Evolutionary conservation across 148 eudicot species (phyloP), one percentile per base, ranked within the genome.

Genomic region (Amaranthus palmeri): DNA sequence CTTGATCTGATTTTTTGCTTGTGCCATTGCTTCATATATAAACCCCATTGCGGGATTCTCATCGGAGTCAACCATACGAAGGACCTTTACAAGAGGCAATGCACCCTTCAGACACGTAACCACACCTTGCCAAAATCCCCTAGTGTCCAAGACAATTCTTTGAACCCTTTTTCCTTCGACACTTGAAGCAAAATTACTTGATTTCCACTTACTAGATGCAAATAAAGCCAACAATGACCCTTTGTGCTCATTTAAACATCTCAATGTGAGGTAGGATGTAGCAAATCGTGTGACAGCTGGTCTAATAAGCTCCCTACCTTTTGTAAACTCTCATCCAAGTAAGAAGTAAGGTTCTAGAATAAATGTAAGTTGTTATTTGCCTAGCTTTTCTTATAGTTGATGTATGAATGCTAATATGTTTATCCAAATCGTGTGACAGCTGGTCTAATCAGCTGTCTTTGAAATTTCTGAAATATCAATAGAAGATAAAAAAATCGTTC

Each of bases 391-490:
- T 2, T 17, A 71, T 71, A 3, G 43, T 71, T 4, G 4, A n/a
- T 46, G 12, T 8, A 57, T 68, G 59, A 12, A 54, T 54, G 12
- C 15, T 12, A 54, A 54, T 5, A 4, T 54, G 12, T 54, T 54
- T 54, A 25, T 25, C 36, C 36, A 25, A n/a, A n/a, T n/a, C n/a
- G n/a, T n/a, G n/a, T n/a, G n/a, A n/a, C n/a, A n/a, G n/a, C n/a
- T n/a, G n/a, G n/a, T n/a, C n/a, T 25, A 25, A 65, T 77, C 71
- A 0, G 50, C 7, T 25, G 5, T 52, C 12, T 77, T 77, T 5
- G 65, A 60, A 45, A 77, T 60, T 1, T 73, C 61, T 1, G 71
- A 77, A 15, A 72, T 50, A 45, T 77, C 71, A 13, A 77, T 10
- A 0, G 71, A 77, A 3, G 67, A 69, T 8, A 77, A 50, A 40